Percentiles rank a stretch among this genome's conserved stretches.
These are phyloP conservation scores for Bonia amplexicaulis DNA, from an alignment of 176 grass and related monocot species.

Conservation along the genomic window DNA sequence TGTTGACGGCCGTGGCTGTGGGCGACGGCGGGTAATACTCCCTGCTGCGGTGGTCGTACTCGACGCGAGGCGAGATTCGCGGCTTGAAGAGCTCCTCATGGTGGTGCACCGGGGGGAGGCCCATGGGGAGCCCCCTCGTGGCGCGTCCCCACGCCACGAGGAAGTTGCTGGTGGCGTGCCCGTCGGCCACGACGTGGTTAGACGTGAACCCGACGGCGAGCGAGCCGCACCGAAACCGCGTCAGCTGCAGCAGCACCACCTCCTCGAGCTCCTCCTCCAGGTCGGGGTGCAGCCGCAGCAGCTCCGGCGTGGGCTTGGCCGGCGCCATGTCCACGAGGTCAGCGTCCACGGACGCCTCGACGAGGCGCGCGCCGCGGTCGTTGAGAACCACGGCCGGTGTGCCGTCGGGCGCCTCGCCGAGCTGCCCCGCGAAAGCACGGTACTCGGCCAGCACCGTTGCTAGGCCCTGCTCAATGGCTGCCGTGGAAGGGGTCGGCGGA, in stretches of 20 bases:
- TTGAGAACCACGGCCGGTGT: slow-evolving; percentile 43
- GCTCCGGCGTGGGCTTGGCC: slow-evolving; percentile 41
- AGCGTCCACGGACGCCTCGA: slow-evolving; percentile 46
- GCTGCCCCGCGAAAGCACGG: slow-evolving; percentile 47
- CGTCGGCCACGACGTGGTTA: slow-evolving; percentile 55
- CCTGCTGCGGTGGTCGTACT: slow-evolving; percentile 35
- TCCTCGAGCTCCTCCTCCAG: slow-evolving; percentile 27
- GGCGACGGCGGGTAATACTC: slow-evolving; percentile 28
- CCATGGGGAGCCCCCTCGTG: slow-evolving; percentile 31
- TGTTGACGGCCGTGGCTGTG: not conserved
- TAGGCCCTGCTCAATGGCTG: slow-evolving; percentile 42
- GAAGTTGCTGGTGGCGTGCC: slow-evolving; percentile 56
- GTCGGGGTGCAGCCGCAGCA: slow-evolving; percentile 35
- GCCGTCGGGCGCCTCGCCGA: slow-evolving; percentile 31
- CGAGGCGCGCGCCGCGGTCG: slow-evolving; percentile 34
- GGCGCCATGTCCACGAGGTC: slow-evolving; percentile 29
- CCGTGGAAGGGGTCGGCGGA: slow-evolving; percentile 48
- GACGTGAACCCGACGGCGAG: slow-evolving; percentile 38
- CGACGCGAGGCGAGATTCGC: slow-evolving; percentile 8
- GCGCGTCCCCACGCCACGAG: slow-evolving; percentile 62
- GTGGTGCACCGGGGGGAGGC: slow-evolving; percentile 15
- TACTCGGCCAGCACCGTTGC: slow-evolving; percentile 34
- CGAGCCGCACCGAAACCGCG: slow-evolving; percentile 53
- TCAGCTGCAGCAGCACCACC: slow-evolving; percentile 55
- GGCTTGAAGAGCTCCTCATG: slow-evolving; percentile 27